Percentiles rank a stretch among this genome's conserved stretches.
Evolutionary conservation across 2,329 filamentous ascomycete genomes (phyloP).

Genomic region (Fusarium cyanostomum): DNA sequence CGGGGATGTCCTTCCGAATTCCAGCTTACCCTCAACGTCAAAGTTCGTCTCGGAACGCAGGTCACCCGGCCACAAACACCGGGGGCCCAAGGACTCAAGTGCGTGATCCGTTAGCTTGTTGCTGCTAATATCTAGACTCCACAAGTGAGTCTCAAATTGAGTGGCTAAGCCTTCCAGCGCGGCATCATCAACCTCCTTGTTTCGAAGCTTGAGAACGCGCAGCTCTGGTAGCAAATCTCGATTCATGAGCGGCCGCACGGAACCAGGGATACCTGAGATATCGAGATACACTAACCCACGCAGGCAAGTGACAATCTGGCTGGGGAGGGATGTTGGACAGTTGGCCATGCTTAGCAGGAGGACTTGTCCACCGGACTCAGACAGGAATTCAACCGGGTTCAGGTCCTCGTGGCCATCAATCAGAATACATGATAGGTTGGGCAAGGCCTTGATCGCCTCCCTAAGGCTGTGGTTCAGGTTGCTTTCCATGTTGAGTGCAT

Average conservation of each 20-base stretch:
- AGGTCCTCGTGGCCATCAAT: conserved; percentile 59
- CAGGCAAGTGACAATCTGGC: conserved; percentile 53
- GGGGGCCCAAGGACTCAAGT: conserved; percentile 45
- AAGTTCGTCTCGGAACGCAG: conserved; percentile 53
- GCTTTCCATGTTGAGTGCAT: conserved; percentile 52
- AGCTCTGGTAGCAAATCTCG: conserved; percentile 55
- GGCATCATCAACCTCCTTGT: conserved; percentile 57
- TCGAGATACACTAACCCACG: conserved; percentile 61
- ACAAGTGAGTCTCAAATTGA: conserved; percentile 55
- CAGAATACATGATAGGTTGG: conserved; percentile 57
- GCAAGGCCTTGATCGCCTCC: conserved; percentile 52
- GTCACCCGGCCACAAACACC: conserved; percentile 46
- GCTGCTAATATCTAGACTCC: conserved; percentile 65
- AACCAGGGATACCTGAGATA: conserved; percentile 59
- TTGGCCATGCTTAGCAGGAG: conserved; percentile 57
- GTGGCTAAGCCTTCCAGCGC: conserved; percentile 42
- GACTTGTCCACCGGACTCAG: conserved; percentile 16
- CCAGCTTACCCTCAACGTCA: conserved; percentile 58
- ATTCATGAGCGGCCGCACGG: conserved; percentile 50
- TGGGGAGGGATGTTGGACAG: conserved; percentile 53
- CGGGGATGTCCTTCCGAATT: conserved; percentile 42
- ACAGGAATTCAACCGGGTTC: conserved; percentile 52
- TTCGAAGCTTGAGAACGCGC: conserved; percentile 61
- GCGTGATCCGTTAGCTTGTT: conserved; percentile 62
- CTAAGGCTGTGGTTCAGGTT: conserved; percentile 52